Conservation (phyloP, 805 yeast genomes). For the Phaffomyces thermotolerans region DNA sequence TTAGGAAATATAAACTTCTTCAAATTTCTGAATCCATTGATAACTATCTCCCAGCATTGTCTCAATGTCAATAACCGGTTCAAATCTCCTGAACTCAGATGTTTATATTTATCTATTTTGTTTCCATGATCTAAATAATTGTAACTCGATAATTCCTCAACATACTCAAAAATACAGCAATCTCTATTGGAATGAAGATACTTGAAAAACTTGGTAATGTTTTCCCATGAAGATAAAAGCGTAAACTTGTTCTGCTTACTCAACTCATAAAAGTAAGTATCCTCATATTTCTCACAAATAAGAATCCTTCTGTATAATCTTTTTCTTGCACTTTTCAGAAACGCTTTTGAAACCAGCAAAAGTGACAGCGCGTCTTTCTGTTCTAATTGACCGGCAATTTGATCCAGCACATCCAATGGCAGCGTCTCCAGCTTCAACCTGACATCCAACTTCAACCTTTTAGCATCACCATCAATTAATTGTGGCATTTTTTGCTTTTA, state of each 20-base stretch:
- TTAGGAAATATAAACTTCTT: conserved; percentile 13
- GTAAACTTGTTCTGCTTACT: conserved; percentile 7
- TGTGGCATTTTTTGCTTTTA: background rate
- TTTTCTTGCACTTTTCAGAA: conserved; percentile 11
- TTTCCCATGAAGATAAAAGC: conserved; percentile 15
- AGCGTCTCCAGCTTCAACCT: conserved; percentile 4
- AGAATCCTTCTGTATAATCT: conserved; percentile 17
- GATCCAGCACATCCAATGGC: conserved; percentile 15
- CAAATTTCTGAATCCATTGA: conserved; percentile 10
- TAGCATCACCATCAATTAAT: background rate
- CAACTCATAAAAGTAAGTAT: conserved; percentile 14
- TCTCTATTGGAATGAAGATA: conserved; percentile 5
- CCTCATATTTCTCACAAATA: conserved; percentile 21
- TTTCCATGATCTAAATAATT: conserved; percentile 18
- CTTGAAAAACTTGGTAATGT: conserved; percentile 13
- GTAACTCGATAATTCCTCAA: conserved; percentile 17
- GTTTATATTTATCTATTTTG: conserved; percentile 13
- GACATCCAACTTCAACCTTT: background rate
- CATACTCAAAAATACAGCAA: conserved; percentile 6
- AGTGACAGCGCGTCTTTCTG: conserved; percentile 16
- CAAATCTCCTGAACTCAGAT: conserved; percentile 9
- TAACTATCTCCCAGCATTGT: conserved; percentile 18
- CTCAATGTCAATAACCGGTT: conserved; percentile 12
- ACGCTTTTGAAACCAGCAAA: conserved; percentile 8
- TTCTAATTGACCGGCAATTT: conserved; percentile 9